Percentiles rank a stretch among this genome's conserved stretches.
Conservation (phyloP, 768 basidiomycete species). For the Rhizopogon salebrosus region DNA sequence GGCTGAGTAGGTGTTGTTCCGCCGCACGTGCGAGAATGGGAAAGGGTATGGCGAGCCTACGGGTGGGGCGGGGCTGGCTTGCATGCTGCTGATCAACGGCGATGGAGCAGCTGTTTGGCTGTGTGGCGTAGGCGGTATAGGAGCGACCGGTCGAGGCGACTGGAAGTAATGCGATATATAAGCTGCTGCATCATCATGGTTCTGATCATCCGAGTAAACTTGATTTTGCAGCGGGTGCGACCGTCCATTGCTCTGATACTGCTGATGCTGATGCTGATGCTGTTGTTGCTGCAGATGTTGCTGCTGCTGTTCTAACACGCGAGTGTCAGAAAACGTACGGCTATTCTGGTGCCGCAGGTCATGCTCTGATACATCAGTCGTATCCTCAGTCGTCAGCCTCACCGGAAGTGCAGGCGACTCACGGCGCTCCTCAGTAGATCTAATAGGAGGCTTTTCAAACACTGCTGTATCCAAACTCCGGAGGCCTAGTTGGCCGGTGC, state of each 20-base stretch:
- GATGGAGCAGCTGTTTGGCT: slow-evolving; percentile 70
- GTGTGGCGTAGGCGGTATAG: slow-evolving; percentile 76
- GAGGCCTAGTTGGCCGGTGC: slow-evolving; percentile 59
- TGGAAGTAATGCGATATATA: slow-evolving; percentile 58
- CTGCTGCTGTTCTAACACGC: slow-evolving; percentile 19
- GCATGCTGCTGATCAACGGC: slow-evolving; percentile 7
- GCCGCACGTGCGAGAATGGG: too few species aligned
- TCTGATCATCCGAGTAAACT: slow-evolving; percentile 52
- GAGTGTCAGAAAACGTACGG: slow-evolving; percentile 15
- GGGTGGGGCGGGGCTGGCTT: too few species aligned
- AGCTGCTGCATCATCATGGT: slow-evolving; percentile 56
- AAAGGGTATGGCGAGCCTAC: too few species aligned
- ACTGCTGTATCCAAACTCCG: slow-evolving; percentile 53
- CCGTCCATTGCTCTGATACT: slow-evolving; percentile 19
- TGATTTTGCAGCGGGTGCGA: slow-evolving; percentile 36
- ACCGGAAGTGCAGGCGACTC: slow-evolving; percentile 14
- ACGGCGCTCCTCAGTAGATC: slow-evolving; percentile 23
- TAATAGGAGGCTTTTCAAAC: slow-evolving; percentile 37
- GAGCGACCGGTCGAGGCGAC: slow-evolving; percentile 64
- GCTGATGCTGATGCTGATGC: slow-evolving; percentile 17
- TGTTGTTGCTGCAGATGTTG: slow-evolving; percentile 12
- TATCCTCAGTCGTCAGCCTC: slow-evolving; percentile 13
- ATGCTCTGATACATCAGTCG: slow-evolving; percentile 11
- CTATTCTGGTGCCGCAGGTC: slow-evolving; percentile 15
- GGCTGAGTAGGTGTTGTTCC: too few species aligned